These are phyloP conservation scores for Myxozyma monticola DNA, from an alignment of 805 yeast genomes.

Conservation along the genomic window DNA sequence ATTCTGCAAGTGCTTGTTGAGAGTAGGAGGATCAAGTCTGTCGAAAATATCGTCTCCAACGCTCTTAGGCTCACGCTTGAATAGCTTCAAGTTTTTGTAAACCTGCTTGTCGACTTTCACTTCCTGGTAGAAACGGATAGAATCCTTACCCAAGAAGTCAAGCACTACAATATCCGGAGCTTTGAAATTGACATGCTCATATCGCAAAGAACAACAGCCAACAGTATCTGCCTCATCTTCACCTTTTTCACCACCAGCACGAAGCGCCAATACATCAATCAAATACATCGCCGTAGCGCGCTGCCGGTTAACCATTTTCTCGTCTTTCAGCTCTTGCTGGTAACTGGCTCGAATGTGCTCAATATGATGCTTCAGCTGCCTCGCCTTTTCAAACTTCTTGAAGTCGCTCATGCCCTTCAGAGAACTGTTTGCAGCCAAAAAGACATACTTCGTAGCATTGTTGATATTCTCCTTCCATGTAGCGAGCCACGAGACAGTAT, in stretches of 20 bases:
- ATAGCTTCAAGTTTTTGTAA: conserved; percentile 80
- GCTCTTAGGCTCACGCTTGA: conserved; percentile 83
- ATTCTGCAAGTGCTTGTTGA: conserved; percentile 83
- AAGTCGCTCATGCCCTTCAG: conserved; percentile 88
- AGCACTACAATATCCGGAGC: conserved; percentile 86
- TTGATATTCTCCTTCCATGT: conserved; percentile 95
- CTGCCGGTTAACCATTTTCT: conserved; percentile 81
- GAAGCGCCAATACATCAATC: conserved; percentile 86
- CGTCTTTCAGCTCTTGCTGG: conserved; percentile 63
- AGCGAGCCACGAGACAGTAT: conserved; percentile 92
- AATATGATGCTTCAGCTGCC: conserved; percentile 74
- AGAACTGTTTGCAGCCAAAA: conserved; percentile 88
- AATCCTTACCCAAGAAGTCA: conserved; percentile 94
- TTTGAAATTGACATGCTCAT: conserved; percentile 79
- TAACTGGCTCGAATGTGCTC: conserved; percentile 75
- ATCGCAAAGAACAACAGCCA: conserved; percentile 93
- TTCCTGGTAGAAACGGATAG: conserved; percentile 86
- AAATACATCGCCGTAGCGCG: conserved; percentile 91
- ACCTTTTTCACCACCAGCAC: conserved; percentile 98
- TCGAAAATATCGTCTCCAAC: conserved; percentile 94
- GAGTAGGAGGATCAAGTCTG: conserved; percentile 75
- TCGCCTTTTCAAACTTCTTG: conserved; percentile 90
- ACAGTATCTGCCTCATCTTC: conserved; percentile 98
- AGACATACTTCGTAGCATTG: conserved; percentile 79
- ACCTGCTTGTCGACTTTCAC: conserved; percentile 91